These are phyloP conservation scores for Aspergillus puulaauensis DNA, from an alignment of 2,329 filamentous ascomycete genomes.

Conservation along the genomic window DNA sequence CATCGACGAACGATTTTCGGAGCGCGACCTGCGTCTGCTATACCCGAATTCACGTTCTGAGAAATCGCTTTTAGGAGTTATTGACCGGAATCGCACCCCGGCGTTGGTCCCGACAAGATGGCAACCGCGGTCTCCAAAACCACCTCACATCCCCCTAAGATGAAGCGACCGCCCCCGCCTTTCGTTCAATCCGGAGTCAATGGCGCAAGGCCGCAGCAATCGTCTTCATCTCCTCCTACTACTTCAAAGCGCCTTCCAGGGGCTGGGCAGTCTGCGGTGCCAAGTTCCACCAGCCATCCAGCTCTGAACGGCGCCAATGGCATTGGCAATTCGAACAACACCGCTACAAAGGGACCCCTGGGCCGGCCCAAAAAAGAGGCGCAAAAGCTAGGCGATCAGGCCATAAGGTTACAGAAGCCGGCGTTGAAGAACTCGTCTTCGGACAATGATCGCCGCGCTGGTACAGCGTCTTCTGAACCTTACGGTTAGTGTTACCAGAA, in stretches of 20 bases:
- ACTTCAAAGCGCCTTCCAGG: slow-evolving; percentile 57
- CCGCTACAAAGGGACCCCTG: slow-evolving; percentile 28
- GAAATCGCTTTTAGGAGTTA: slow-evolving; percentile 24
- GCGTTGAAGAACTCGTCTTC: slow-evolving; percentile 31
- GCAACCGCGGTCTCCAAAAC: slow-evolving; percentile 47
- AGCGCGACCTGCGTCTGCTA: slow-evolving; percentile 30
- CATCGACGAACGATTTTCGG: slow-evolving; percentile 33
- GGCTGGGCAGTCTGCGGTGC: slow-evolving; percentile 53
- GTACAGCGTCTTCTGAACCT: slow-evolving; percentile 44
- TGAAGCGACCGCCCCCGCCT: slow-evolving; percentile 67
- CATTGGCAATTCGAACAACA: slow-evolving; percentile 20
- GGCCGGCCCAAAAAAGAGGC: slow-evolving; percentile 62
- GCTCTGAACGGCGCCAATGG: slow-evolving; percentile 48
- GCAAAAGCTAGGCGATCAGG: slow-evolving; percentile 37
- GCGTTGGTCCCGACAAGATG: slow-evolving; percentile 32
- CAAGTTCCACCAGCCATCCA: slow-evolving; percentile 35
- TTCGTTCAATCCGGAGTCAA: slow-evolving; percentile 63
- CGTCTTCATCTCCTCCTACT: slow-evolving; percentile 58
- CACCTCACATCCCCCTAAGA: slow-evolving; percentile 54
- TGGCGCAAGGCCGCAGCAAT: slow-evolving; percentile 57
- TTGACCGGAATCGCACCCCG: slow-evolving; percentile 20
- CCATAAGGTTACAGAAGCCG: slow-evolving; percentile 33
- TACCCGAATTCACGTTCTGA: slow-evolving; percentile 24
- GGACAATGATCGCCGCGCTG: slow-evolving; percentile 33
- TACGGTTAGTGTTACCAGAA: slow-evolving; percentile 38